Evolutionary conservation across 1,284 basidiomycete genomes (phyloP), one percentile per base, ranked within the genome.

Genomic region (Leccinum pachyderme): DNA sequence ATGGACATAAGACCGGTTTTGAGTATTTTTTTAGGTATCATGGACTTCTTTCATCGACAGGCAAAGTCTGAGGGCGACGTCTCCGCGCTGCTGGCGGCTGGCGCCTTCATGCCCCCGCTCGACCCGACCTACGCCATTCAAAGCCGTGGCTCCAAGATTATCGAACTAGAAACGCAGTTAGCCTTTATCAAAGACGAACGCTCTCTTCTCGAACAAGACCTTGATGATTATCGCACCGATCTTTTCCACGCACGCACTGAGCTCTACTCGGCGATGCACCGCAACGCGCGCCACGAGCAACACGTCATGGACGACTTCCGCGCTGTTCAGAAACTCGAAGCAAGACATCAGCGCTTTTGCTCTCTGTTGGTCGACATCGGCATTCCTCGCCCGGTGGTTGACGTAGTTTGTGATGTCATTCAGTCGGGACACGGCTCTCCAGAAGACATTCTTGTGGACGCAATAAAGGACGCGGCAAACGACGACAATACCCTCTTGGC

Each of bases 381-480:
- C 8, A 68, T 69, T 25, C 67, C 70, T 49, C 56, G 49, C 13
- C 51, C 57, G 15, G 57, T 71, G 0, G 57, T 66, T 29, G 63
- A 66, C 37, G 60, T 60, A 15, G 60, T 68, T 15, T 69, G 52
- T 45, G 37, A 62, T 27, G 49, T 47, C 24, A 55, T 68, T 18
- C 61, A 61, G 13, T 60, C 61, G 13, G 58, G 52, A 22, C 51
- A 53, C 11, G 64, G 57, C 18, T 65, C 73, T 18, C 67, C 77
- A 6, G 79, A 81, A 47, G 69, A 76, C 7, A 76, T 80, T 1
- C 66, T 83, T 15, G 71, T 82, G 24, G 62, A 72, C 13, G 74
- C 80, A 2, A 79, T 83, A 60, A 70, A 72, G 59, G 67, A 72
- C 31, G 79, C 79, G 7, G 67, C 75, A 11, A 63, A 72, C 9